A percentile compares a stretch with the other conserved stretches of the same genome.
phyloP scores from a whole-genome alignment of 768 basidiomycete species.

The Filobasidium wieringae region DNA sequence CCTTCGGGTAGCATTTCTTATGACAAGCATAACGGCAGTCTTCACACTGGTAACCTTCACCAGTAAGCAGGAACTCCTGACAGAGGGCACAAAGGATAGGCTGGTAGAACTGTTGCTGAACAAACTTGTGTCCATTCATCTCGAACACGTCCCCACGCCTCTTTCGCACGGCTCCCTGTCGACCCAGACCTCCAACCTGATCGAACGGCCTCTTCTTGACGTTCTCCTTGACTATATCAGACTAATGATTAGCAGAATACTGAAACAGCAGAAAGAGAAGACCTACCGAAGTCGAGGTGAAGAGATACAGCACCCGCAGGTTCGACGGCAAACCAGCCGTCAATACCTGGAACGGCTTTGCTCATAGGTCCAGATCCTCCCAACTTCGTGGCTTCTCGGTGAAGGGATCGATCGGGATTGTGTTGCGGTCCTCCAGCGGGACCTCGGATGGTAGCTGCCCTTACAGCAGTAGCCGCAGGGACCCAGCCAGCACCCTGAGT shows the following conservation, averaged over 20 bases:
- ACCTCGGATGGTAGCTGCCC: slow-evolving; percentile 61
- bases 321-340: slow-evolving; percentile 95
- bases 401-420: slow-evolving; percentile 13
- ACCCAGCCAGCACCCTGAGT: slow-evolving; percentile 69
- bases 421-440: slow-evolving; percentile 28
- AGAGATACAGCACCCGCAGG: slow-evolving; percentile 87
- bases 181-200: slow-evolving; percentile 70
- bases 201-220: slow-evolving; percentile 83
- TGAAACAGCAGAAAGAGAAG: neutral
- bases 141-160: slow-evolving; percentile 97
- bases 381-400: slow-evolving; percentile 39
- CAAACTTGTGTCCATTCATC: slow-evolving; percentile 98
- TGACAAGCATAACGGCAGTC: slow-evolving; percentile 98
- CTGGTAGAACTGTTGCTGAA: slow-evolving; percentile 95
- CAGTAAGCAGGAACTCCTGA: slow-evolving; percentile 92
- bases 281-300: slow-evolving; percentile 81
- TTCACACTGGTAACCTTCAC: slow-evolving; percentile 96
- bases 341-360: slow-evolving; percentile 50
- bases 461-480: slow-evolving; percentile 51
- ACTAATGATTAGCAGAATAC: neutral
- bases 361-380: slow-evolving; percentile 13
- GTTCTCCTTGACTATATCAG: slow-evolving; percentile 81
- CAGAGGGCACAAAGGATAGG: slow-evolving; percentile 97
- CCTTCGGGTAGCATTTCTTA: slow-evolving; percentile 97
- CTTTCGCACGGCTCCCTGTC: slow-evolving; percentile 94